Evolutionary conservation across 805 yeast genomes (phyloP).

Genomic region (Barnettozyma sucrosica): DNA sequence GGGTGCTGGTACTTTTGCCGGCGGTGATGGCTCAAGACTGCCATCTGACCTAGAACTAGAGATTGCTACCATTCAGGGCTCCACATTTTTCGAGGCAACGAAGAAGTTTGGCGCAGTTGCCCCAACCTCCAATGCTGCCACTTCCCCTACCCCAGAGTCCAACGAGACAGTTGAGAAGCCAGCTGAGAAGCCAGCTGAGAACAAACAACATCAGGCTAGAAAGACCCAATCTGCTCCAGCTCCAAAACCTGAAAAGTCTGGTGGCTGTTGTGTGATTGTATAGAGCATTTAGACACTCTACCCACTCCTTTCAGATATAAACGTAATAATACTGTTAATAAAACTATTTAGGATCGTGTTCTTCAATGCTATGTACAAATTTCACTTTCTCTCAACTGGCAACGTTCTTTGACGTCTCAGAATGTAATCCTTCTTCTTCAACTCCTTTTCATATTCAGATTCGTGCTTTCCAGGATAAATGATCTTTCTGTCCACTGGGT

Average conservation of each 20-base stretch:
- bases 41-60: conserved; percentile 59
- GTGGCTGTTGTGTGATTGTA: conserved; percentile 29
- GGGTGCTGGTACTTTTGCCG: conserved; percentile 83
- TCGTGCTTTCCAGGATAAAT: conserved; percentile 70
- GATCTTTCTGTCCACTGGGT: conserved; percentile 56
- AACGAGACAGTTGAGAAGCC: too few species aligned
- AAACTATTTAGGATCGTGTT: background rate
- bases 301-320: background rate
- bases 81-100: conserved; percentile 46
- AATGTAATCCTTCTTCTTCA: conserved; percentile 50
- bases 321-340: background rate
- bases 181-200: conserved; percentile 1
- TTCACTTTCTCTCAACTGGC: conserved; percentile 38
- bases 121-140: conserved; percentile 9
- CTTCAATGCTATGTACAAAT: conserved; percentile 6
- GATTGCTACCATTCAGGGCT: conserved; percentile 65
- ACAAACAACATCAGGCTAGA: conserved; percentile 10
- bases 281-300: conserved; percentile 12
- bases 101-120: conserved; percentile 25
- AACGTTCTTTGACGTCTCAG: conserved; percentile 49
- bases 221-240: conserved; percentile 17
- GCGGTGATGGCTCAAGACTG: conserved; percentile 67
- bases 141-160: conserved; percentile 3
- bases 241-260: conserved; percentile 19
- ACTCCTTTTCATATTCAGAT: conserved; percentile 37